A percentile compares a stretch with the other conserved stretches of the same genome.
phyloP scores from a whole-genome alignment of 2,329 filamentous ascomycete species.

The Ustilaginoidea virens region DNA sequence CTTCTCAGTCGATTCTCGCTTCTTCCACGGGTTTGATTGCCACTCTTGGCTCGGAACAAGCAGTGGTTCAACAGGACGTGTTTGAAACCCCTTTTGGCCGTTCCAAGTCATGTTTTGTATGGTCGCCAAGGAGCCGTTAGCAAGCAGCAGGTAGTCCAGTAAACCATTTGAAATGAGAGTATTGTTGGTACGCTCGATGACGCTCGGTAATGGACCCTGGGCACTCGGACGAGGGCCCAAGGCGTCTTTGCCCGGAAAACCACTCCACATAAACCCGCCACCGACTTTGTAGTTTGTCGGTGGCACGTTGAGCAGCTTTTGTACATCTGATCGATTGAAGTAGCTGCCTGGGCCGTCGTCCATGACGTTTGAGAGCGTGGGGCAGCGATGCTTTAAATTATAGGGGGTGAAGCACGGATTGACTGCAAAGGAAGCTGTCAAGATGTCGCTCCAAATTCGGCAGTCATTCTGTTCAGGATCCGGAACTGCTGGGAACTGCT shows the following conservation, averaged over 20 bases:
- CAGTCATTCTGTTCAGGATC: constrained; percentile 26
- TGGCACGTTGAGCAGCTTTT: constrained; percentile 37
- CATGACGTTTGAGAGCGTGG: constrained; percentile 52
- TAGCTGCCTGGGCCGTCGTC: constrained; percentile 42
- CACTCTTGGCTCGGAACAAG: too few species aligned
- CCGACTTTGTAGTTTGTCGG: background rate
- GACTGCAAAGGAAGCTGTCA: constrained; percentile 17
- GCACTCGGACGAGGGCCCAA: background rate
- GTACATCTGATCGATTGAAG: constrained; percentile 30
- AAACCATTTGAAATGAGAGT: constrained; percentile 60
- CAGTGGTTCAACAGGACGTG: constrained; percentile 42
- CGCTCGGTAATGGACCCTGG: constrained; percentile 13
- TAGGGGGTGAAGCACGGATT: constrained; percentile 76
- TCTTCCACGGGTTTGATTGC: too few species aligned
- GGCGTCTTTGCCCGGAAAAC: background rate
- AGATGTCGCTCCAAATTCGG: constrained; percentile 37
- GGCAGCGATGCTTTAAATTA: constrained; percentile 51
- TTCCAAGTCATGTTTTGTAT: constrained; percentile 77
- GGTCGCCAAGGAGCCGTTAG: constrained; percentile 55
- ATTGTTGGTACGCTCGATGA: constrained; percentile 58
- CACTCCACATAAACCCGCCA: background rate
- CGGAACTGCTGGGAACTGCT: background rate
- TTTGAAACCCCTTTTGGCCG: constrained; percentile 53
- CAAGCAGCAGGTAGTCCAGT: constrained; percentile 51
- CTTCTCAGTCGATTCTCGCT: background rate